Evolutionary conservation across 108 stramenopile genomes (phyloP).

Genomic region (Conticribra weissflogii): DNA sequence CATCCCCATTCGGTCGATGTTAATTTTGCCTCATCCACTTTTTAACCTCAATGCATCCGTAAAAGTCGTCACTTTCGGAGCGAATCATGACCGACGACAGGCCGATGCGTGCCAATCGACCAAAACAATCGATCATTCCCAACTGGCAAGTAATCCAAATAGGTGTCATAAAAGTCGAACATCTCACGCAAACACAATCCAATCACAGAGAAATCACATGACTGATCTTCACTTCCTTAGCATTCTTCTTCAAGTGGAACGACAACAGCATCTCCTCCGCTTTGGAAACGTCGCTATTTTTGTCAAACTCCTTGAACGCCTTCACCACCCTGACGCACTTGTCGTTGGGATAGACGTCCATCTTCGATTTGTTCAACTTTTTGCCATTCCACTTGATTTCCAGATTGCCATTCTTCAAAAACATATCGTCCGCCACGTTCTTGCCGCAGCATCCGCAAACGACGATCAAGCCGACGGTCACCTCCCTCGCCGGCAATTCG

Average conservation of each 20-base stretch:
- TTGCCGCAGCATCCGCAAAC: constrained; percentile 53
- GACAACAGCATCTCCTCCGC: constrained; percentile 43
- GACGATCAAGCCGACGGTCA: constrained; percentile 44
- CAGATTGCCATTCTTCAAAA: constrained; percentile 34
- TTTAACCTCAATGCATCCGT: no score
- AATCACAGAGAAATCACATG: constrained; percentile 42
- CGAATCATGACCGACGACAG: no score
- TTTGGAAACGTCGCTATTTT: constrained; percentile 22
- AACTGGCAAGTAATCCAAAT: no score
- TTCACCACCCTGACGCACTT: constrained; percentile 38
- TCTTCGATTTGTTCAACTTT: constrained; percentile 29
- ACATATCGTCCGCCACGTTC: constrained; percentile 39
- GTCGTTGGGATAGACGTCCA: constrained; percentile 35
- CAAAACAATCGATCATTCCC: no score
- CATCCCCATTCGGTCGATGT: no score
- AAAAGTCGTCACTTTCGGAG: no score
- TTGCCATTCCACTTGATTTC: constrained; percentile 35
- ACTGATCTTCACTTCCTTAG: constrained; percentile 25
- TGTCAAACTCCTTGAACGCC: constrained; percentile 20
- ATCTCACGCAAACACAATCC: no score
- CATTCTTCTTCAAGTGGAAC: constrained; percentile 14
- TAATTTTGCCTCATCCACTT: no score
- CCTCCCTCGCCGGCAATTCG: constrained; percentile 39
- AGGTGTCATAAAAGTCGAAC: no score
- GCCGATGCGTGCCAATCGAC: no score